Evolutionary conservation across 257 asterid species (phyloP).

Genomic region (Cynanchum wilfordii): DNA sequence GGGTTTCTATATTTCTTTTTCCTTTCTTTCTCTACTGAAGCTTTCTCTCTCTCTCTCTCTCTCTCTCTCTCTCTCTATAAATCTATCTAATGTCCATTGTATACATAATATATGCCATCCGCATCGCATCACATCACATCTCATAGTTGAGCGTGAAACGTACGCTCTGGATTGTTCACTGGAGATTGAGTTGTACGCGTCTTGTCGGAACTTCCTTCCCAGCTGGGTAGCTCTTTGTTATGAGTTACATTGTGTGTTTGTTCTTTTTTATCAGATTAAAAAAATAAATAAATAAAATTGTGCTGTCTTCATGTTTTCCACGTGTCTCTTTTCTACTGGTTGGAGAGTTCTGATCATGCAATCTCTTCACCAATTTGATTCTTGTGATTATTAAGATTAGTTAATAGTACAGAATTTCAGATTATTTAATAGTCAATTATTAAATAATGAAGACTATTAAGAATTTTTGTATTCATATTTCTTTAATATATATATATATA

Average conservation of each 20-base stretch:
- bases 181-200: constrained; percentile 6
- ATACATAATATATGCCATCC: neutral
- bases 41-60: neutral
- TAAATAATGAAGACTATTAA: too few relatives aligned
- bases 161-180: neutral
- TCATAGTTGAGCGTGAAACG: neutral
- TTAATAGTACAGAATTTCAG: too few relatives aligned
- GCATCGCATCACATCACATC: constrained; percentile 2
- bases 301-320: neutral
- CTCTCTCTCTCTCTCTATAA: neutral
- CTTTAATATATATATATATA: too few relatives aligned
- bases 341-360: neutral
- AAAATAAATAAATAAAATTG: neutral
- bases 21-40: neutral
- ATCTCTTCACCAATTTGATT: neutral
- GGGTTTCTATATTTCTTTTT: constrained; percentile 3
- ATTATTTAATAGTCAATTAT: too few relatives aligned
- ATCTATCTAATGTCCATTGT: neutral
- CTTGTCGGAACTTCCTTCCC: neutral
- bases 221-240: neutral
- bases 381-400: too few relatives aligned
- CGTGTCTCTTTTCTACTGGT: neutral
- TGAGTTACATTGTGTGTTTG: neutral
- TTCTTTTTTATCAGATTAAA: neutral
- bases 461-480: too few relatives aligned